Evolutionary conservation across 495 filamentous ascomycete species (phyloP).

Genomic region (Xanthoparmelia taractica): DNA sequence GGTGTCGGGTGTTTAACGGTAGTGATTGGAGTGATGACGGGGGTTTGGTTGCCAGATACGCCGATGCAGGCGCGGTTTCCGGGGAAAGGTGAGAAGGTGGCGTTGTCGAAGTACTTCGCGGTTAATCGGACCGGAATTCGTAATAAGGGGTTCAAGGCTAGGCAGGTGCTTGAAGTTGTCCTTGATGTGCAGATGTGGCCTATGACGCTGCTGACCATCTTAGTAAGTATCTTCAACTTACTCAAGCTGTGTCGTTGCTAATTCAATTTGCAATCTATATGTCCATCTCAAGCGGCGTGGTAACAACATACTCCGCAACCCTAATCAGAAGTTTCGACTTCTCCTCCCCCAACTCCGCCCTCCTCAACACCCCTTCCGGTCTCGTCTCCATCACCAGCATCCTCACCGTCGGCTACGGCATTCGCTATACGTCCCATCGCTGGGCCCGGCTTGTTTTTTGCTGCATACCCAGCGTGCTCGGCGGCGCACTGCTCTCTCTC

Average conservation of each 20-base stretch:
- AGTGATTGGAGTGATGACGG: constrained; percentile 41
- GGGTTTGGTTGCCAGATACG: constrained; percentile 45
- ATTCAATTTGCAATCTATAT: constrained; percentile 23
- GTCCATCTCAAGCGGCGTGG: constrained; percentile 52
- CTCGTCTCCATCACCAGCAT: constrained; percentile 49
- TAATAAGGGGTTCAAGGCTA: constrained; percentile 43
- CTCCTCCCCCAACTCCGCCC: constrained; percentile 44
- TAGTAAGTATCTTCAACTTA: constrained; percentile 5
- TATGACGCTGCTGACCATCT: constrained; percentile 27
- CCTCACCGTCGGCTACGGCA: constrained; percentile 44
- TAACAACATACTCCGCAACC: constrained; percentile 55
- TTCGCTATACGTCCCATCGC: constrained; percentile 39
- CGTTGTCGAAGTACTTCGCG: constrained; percentile 28
- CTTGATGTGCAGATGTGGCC: constrained; percentile 39
- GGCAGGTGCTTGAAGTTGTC: constrained; percentile 40
- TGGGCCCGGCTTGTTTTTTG: constrained; percentile 44
- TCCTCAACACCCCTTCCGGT: constrained; percentile 59
- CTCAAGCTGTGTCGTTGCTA: background rate
- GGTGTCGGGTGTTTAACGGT: constrained; percentile 53
- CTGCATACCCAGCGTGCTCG: constrained; percentile 45
- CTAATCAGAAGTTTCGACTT: constrained; percentile 53
- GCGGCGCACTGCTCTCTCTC: constrained; percentile 55
- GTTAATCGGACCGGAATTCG: constrained; percentile 52
- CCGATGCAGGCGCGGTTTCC: constrained; percentile 48
- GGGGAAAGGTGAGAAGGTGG: constrained; percentile 40